Conservation (phyloP, 2,329 filamentous ascomycete species). For the Tolypocladium tropicale region DNA sequence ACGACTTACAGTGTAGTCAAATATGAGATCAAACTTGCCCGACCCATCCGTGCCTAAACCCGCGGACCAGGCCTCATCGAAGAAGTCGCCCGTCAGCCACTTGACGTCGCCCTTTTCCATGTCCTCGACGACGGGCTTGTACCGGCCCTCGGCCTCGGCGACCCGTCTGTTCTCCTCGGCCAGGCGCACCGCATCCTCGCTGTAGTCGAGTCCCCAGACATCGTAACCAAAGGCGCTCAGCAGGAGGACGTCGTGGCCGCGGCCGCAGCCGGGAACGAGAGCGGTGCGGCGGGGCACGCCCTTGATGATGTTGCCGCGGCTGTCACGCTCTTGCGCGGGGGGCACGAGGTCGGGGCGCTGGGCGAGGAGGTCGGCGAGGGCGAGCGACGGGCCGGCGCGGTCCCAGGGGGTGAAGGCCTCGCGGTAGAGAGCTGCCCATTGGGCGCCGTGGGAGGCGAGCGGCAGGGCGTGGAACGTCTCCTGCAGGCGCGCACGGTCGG, state of each 20-base stretch:
- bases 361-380: slow-evolving; percentile 41
- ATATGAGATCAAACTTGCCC: slow-evolving; percentile 53
- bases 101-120: slow-evolving; percentile 37
- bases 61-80: slow-evolving; percentile 46
- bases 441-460: slow-evolving; percentile 22
- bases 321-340: slow-evolving; percentile 19
- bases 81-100: slow-evolving; percentile 58
- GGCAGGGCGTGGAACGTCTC: slow-evolving; percentile 23
- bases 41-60: slow-evolving; percentile 27
- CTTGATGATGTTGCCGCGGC: slow-evolving; percentile 15
- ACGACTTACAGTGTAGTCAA: slow-evolving; percentile 48
- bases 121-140: slow-evolving; percentile 30
- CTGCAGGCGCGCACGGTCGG: slow-evolving; percentile 15
- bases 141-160: slow-evolving; percentile 26
- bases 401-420: slow-evolving; percentile 43
- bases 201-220: slow-evolving; percentile 63
- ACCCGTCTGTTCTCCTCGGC: slow-evolving; percentile 33
- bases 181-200: slow-evolving; percentile 32
- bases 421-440: slow-evolving; percentile 40
- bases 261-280: slow-evolving; percentile 73
- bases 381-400: slow-evolving; percentile 39
- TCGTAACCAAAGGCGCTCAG: slow-evolving; percentile 69
- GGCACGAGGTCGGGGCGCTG: slow-evolving; percentile 35
- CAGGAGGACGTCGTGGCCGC: slow-evolving; percentile 71
- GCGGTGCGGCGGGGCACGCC: slow-evolving; percentile 29